Percentiles rank a stretch among this genome's conserved stretches.
Conservation (phyloP, 345 rosid species). For the Hibiscus mutabilis region DNA sequence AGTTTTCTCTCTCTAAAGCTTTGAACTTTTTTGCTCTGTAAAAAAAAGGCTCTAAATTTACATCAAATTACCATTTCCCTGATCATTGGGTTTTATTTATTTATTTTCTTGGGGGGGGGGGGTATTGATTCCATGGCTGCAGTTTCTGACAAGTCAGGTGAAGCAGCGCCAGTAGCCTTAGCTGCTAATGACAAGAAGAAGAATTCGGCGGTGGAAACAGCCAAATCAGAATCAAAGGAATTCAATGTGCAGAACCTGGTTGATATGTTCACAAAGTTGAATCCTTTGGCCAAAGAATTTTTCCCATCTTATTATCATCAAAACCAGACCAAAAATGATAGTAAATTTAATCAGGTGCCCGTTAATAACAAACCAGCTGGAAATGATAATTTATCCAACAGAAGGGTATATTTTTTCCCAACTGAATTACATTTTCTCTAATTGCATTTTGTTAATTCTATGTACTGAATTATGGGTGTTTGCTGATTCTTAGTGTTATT, state of each 20-base stretch:
- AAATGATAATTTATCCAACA: conserved; percentile 22
- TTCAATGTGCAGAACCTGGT: conserved; percentile 63
- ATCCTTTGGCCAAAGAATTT: conserved; percentile 82
- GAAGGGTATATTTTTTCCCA: conserved; percentile 28
- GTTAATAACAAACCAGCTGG: conserved; percentile 19
- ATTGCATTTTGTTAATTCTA: not conserved
- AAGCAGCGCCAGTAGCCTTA: conserved; percentile 27
- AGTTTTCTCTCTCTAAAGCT: not conserved
- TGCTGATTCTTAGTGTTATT: not conserved
- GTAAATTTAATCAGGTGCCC: conserved; percentile 23
- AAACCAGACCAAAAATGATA: conserved; percentile 18
- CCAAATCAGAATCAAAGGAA: conserved; percentile 44
- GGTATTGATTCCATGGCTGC: conserved; percentile 53
- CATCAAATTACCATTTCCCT: not conserved
- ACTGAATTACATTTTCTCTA: conserved; percentile 4
- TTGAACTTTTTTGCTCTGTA: not conserved
- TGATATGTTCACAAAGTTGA: conserved; percentile 75
- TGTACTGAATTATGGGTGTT: not conserved
- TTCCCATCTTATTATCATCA: conserved; percentile 50
- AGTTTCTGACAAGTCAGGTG: conserved; percentile 50
- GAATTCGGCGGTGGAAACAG: not conserved
- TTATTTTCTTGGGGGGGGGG: not conserved
- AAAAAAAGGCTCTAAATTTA: not conserved
- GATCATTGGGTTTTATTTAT: not conserved
- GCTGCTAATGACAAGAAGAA: conserved; percentile 15